A percentile compares a stretch with the other conserved stretches of the same genome.
Evolutionary conservation across 2,329 filamentous ascomycete species (phyloP).

Genomic region (Neoscytalidium dimidiatum): DNA sequence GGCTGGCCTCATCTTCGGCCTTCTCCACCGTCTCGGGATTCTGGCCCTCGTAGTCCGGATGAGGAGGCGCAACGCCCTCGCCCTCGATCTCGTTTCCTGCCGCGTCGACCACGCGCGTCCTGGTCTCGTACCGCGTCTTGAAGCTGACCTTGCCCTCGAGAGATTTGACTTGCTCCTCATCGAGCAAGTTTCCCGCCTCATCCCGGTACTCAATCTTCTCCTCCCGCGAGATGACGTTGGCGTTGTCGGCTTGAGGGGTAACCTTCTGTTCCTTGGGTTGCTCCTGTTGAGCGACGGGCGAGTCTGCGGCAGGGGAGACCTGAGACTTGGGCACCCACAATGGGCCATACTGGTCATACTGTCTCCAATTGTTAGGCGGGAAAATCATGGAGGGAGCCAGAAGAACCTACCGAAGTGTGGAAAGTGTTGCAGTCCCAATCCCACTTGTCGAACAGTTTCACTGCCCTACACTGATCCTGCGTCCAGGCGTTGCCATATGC

Average conservation of each 20-base stretch:
- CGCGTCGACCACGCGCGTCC: conserved; percentile 79
- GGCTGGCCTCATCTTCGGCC: conserved; percentile 38
- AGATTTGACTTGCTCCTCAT: conserved; percentile 74
- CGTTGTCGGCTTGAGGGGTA: conserved; percentile 34
- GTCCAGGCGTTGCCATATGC: conserved; percentile 96
- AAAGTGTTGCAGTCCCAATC: conserved; percentile 99
- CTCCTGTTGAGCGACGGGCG: conserved; percentile 26
- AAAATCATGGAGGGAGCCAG: neutral
- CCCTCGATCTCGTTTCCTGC: conserved; percentile 68
- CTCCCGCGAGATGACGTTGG: conserved; percentile 58
- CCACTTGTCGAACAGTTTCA: conserved; percentile 88
- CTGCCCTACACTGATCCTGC: conserved; percentile 77
- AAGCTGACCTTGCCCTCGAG: conserved; percentile 94
- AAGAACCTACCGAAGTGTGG: conserved; percentile 73
- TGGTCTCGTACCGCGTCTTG: conserved; percentile 94
- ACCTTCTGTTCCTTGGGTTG: conserved; percentile 30
- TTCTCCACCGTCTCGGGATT: conserved; percentile 57
- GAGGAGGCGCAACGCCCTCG: conserved; percentile 50
- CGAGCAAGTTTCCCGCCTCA: conserved; percentile 85
- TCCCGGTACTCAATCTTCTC: conserved; percentile 93
- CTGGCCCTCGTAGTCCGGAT: conserved; percentile 59
- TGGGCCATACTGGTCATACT: conserved; percentile 29
- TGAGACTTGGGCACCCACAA: conserved; percentile 27
- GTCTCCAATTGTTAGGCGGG: neutral
- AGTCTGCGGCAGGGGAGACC: conserved; percentile 20